phyloP scores from a whole-genome alignment of 371 early-diverging fungal species.

The Mortierella sp. region DNA sequence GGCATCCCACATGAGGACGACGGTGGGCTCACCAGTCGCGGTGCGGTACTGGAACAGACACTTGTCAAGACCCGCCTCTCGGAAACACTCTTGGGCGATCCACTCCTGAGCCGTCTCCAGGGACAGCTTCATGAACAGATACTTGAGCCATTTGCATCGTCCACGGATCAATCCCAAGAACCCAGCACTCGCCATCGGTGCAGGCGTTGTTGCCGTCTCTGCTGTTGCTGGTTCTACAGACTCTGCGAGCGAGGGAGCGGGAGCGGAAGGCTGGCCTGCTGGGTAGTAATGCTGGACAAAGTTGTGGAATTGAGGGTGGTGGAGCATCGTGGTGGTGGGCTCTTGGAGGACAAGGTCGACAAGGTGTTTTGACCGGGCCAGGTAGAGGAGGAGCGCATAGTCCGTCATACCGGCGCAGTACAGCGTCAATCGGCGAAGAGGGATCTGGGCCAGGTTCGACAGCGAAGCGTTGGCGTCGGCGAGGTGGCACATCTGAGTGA shows the following conservation, averaged over 20 bases:
- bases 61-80: slow-evolving; percentile 34
- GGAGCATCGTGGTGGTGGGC: slow-evolving; percentile 49
- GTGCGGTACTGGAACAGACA: slow-evolving; percentile 52
- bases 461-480: slow-evolving; percentile 26
- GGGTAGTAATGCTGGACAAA: slow-evolving; percentile 35
- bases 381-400: slow-evolving; percentile 38
- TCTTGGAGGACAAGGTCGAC: slow-evolving; percentile 48
- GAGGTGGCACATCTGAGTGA: slow-evolving; percentile 48
- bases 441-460: slow-evolving; percentile 30
- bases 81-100: slow-evolving; percentile 49
- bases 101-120: slow-evolving; percentile 57
- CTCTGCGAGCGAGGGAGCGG: background rate
- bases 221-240: background rate
- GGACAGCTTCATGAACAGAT: slow-evolving; percentile 53
- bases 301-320: slow-evolving; percentile 41
- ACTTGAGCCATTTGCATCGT: slow-evolving; percentile 38
- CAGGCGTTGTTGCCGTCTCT: background rate
- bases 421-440: slow-evolving; percentile 45
- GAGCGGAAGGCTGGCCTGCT: background rate
- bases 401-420: slow-evolving; percentile 56
- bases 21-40: slow-evolving; percentile 45
- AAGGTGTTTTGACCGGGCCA: slow-evolving; percentile 23
- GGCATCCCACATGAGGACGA: slow-evolving; percentile 54
- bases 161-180: slow-evolving; percentile 33
- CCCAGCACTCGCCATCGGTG: slow-evolving; percentile 40